These are phyloP conservation scores for Cochlearia excelsa DNA, from an alignment of 345 rosid species.

Conservation along the genomic window DNA sequence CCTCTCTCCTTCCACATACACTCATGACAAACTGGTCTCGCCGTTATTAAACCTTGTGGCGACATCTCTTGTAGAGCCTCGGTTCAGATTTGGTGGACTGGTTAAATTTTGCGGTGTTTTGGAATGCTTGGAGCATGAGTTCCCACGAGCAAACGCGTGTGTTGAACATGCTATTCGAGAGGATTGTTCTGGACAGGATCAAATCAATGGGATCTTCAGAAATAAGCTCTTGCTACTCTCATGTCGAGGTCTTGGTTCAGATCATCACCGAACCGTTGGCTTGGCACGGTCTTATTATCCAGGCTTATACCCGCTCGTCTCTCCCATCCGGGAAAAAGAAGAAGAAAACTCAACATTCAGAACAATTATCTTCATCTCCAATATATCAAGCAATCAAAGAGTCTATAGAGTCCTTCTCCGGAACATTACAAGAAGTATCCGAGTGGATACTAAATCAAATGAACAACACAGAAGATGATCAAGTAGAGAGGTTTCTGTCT, in stretches of 20 bases:
- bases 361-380: slow-evolving; percentile 43
- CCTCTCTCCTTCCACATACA: slow-evolving; percentile 9
- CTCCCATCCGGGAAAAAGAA: slow-evolving; percentile 90
- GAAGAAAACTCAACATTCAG: slow-evolving; percentile 65
- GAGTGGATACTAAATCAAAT: slow-evolving; percentile 49
- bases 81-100: slow-evolving; percentile 67
- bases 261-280: slow-evolving; percentile 84
- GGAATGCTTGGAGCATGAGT: slow-evolving; percentile 73
- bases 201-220: slow-evolving; percentile 50
- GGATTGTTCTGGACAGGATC: slow-evolving; percentile 48
- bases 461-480: slow-evolving; percentile 53
- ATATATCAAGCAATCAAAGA: slow-evolving; percentile 45
- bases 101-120: slow-evolving; percentile 78
- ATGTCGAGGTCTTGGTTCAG: slow-evolving; percentile 56
- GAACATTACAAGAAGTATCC: slow-evolving; percentile 51
- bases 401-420: slow-evolving; percentile 45
- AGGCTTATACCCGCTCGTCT: slow-evolving; percentile 61
- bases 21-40: slow-evolving; percentile 8
- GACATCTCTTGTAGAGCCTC: slow-evolving; percentile 53
- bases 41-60: slow-evolving; percentile 8
- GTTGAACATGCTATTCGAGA: slow-evolving; percentile 58
- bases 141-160: slow-evolving; percentile 55
- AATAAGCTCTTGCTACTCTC: slow-evolving; percentile 41
- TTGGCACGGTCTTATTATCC: slow-evolving; percentile 77
- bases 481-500: slow-evolving; percentile 47